Evolutionary conservation across 2,329 filamentous ascomycete genomes (phyloP).

Genomic region (Neonectria hederae): DNA sequence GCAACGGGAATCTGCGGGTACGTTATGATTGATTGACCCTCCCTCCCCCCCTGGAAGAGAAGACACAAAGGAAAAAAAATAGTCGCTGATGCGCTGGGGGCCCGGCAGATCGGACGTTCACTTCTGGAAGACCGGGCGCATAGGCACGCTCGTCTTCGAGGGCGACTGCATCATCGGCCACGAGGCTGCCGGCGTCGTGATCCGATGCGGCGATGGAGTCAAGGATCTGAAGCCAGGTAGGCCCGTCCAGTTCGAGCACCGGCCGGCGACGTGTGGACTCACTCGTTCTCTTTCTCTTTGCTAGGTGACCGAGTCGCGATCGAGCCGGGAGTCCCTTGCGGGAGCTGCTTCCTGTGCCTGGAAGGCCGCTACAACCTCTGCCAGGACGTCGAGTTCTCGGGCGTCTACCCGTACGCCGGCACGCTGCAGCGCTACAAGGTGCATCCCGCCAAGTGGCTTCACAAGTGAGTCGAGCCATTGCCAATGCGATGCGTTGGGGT

Average conservation of each 20-base stretch:
- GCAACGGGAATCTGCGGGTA: conserved; percentile 72
- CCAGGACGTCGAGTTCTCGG: conserved; percentile 68
- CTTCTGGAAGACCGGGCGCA: conserved; percentile 72
- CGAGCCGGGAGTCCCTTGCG: conserved; percentile 73
- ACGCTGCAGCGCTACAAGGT: conserved; percentile 70
- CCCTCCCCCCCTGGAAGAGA: too few species aligned
- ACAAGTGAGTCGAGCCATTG: conserved; percentile 50
- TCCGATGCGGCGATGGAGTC: conserved; percentile 66
- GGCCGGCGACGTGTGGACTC: not conserved
- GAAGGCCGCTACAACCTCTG: conserved; percentile 72
- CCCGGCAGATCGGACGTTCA: conserved; percentile 69
- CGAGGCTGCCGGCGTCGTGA: conserved; percentile 69
- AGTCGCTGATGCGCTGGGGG: not conserved
- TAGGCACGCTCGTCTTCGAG: conserved; percentile 69
- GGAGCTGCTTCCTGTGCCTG: conserved; percentile 65
- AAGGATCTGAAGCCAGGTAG: conserved; percentile 57
- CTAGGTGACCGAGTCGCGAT: conserved; percentile 72
- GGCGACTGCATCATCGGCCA: conserved; percentile 73
- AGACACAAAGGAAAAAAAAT: too few species aligned
- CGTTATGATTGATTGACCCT: conserved; percentile 34
- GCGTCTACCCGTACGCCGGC: conserved; percentile 69
- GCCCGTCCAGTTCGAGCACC: not conserved
- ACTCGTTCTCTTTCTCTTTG: not conserved
- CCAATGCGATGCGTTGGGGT: not conserved
- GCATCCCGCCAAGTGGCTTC: conserved; percentile 68